phyloP scores from a whole-genome alignment of 164 flowering plant species.

The Aristolochia contorta region DNA sequence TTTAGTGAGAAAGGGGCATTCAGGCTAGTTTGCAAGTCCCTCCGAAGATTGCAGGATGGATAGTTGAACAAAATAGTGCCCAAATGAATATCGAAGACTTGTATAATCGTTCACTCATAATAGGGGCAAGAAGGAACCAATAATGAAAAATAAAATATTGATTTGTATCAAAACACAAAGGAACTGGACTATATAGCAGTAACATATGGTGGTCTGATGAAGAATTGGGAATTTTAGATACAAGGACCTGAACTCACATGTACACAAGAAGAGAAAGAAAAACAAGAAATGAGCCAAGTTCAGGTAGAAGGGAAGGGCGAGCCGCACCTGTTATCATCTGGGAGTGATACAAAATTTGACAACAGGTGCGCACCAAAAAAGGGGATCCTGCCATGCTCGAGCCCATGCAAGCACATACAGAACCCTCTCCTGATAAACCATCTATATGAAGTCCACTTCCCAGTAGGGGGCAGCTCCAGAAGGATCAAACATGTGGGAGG shows the following conservation, averaged over 20 bases:
- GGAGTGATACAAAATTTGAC: constrained; percentile 17
- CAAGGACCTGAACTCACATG: constrained; percentile 20
- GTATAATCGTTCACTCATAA: background rate
- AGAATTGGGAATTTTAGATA: constrained; percentile 6
- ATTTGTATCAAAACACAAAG: background rate
- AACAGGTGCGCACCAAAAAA: constrained; percentile 12
- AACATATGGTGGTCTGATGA: constrained; percentile 2
- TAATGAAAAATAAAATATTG: background rate
- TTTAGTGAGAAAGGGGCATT: too few species aligned
- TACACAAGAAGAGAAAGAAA: constrained; percentile 7
- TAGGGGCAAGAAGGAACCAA: background rate
- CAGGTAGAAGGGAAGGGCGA: background rate
- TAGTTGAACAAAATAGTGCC: too few species aligned
- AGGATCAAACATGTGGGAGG: background rate
- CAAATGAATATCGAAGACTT: too few species aligned
- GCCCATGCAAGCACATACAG: constrained; percentile 3
- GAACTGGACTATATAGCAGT: background rate
- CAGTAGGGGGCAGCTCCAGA: background rate
- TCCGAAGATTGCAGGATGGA: too few species aligned
- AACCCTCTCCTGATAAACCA: constrained; percentile 1
- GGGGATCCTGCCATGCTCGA: constrained; percentile 3
- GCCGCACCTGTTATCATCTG: constrained; percentile 17
- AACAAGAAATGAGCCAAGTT: constrained; percentile 1
- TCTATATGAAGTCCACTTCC: background rate
- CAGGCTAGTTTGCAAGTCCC: too few species aligned